phyloP scores from a whole-genome alignment of 75 land plant genomes.

The Chamaecyparis obtusa region DNA sequence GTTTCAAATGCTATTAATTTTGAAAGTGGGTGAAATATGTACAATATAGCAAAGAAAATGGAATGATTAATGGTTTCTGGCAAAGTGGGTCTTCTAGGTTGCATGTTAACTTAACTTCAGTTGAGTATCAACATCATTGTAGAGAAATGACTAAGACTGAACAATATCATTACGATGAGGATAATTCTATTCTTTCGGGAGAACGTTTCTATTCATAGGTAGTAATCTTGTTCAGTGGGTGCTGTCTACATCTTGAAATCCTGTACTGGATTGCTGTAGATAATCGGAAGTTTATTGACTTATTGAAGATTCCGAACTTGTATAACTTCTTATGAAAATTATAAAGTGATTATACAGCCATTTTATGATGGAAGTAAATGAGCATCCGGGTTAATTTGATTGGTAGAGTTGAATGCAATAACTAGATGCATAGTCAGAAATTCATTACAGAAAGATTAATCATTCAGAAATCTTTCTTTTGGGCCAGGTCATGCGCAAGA shows the following conservation, averaged over 20 bases:
- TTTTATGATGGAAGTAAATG: neutral
- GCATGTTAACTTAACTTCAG: neutral
- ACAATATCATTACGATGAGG: neutral
- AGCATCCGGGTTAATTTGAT: neutral
- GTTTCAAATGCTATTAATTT: neutral
- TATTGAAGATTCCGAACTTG: neutral
- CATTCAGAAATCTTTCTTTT: neutral
- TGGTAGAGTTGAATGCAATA: neutral
- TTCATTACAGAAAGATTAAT: neutral
- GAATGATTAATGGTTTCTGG: neutral
- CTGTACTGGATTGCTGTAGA: neutral
- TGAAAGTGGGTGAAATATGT: neutral
- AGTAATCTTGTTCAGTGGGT: neutral
- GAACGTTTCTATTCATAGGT: neutral
- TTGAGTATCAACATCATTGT: neutral
- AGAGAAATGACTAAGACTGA: neutral
- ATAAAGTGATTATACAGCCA: neutral
- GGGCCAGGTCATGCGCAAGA: conserved; percentile 85
- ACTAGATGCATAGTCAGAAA: neutral
- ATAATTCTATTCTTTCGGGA: neutral
- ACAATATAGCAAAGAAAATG: neutral
- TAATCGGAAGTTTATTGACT: neutral
- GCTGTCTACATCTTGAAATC: neutral
- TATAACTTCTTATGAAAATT: neutral
- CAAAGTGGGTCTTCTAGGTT: neutral